Evolutionary conservation across 2,329 filamentous ascomycete species (phyloP).

Genomic region (Myriangium duriaei): DNA sequence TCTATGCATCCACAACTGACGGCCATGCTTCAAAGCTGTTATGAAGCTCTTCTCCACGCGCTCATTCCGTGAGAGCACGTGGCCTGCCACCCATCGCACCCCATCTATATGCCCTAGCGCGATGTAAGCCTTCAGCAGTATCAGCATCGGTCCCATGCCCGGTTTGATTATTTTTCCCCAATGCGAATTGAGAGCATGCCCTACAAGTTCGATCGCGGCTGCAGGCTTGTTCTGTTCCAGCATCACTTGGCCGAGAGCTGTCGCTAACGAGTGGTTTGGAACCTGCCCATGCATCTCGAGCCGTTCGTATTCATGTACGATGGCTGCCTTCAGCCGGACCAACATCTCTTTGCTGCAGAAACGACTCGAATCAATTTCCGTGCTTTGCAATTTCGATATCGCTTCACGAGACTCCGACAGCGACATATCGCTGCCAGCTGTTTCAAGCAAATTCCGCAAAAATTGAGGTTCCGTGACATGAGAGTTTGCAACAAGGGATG

Average conservation of each 20-base stretch:
- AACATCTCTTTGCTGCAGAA: background rate
- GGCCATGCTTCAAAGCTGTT: slow-evolving; percentile 3
- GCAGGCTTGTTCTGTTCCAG: slow-evolving; percentile 1
- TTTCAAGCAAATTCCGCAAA: background rate
- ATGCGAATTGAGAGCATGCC: slow-evolving; percentile 3
- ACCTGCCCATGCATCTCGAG: slow-evolving; percentile 1
- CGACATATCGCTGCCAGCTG: background rate
- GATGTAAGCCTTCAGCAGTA: slow-evolving; percentile 5
- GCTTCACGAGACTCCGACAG: background rate
- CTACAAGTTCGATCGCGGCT: slow-evolving; percentile 5
- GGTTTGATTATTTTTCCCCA: background rate
- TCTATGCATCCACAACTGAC: background rate
- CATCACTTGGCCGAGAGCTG: slow-evolving; percentile 1
- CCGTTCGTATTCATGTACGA: slow-evolving; percentile 2
- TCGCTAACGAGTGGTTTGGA: slow-evolving; percentile 2
- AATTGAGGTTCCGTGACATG: background rate
- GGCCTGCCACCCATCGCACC: slow-evolving; percentile 5
- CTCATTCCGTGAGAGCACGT: slow-evolving; percentile 1
- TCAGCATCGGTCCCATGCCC: slow-evolving; percentile 2
- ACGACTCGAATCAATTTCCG: background rate
- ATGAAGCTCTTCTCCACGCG: slow-evolving; percentile 8
- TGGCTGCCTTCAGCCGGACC: background rate
- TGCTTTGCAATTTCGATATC: background rate
- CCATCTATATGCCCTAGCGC: slow-evolving; percentile 3
- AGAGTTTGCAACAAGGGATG: background rate